A percentile compares a stretch with the other conserved stretches of the same genome.
Evolutionary conservation across 1,139 yeast genomes (phyloP).

Genomic region (Protomyces arabidopsidicola): DNA sequence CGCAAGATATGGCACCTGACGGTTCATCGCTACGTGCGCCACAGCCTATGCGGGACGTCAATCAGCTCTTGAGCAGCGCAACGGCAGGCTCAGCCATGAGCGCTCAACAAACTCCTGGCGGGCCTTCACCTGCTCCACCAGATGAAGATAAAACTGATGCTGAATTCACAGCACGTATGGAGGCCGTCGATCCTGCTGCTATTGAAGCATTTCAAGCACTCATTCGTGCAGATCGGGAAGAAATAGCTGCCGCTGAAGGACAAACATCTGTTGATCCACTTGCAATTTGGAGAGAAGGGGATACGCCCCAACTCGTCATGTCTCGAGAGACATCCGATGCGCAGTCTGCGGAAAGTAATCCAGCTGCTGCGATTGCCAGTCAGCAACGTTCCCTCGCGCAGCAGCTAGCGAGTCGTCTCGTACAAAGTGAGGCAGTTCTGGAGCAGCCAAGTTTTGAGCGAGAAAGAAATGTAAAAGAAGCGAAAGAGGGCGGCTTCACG

Average conservation of each 20-base stretch:
- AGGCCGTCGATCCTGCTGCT: background rate
- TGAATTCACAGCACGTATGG: slow-evolving; percentile 2
- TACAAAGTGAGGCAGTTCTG: background rate
- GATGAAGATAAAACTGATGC: background rate
- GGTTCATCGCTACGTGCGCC: background rate
- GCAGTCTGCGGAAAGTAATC: background rate
- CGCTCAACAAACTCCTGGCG: background rate
- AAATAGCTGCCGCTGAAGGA: background rate
- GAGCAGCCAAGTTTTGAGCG: background rate
- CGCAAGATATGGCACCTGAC: background rate
- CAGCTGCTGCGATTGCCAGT: background rate
- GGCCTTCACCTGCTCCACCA: background rate
- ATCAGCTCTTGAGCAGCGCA: background rate
- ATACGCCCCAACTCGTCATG: background rate
- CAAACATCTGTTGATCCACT: background rate
- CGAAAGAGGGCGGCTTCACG: slow-evolving; percentile 8
- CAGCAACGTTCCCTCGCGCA: background rate
- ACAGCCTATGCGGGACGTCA: background rate
- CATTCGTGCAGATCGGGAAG: slow-evolving; percentile 6
- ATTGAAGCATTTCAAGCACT: slow-evolving; percentile 2
- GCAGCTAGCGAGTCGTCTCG: background rate
- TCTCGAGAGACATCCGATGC: background rate
- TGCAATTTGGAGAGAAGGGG: background rate
- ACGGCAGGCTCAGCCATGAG: background rate
- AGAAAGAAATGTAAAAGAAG: slow-evolving; percentile 6